Base-by-base conservation (phyloP, 495 filamentous ascomycete genomes). In the Astrocystis sublimbata region DNA sequence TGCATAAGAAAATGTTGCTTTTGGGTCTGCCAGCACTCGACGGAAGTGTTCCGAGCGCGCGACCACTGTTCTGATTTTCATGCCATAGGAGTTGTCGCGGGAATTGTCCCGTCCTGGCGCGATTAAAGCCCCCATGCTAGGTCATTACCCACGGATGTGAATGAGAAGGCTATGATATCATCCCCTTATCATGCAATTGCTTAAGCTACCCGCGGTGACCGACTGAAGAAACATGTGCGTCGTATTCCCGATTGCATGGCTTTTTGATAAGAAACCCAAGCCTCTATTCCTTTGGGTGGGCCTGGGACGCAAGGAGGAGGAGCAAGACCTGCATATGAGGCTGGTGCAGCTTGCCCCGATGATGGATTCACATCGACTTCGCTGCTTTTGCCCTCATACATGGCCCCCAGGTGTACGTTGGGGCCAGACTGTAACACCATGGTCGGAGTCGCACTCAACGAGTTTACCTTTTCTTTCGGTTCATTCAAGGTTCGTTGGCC, bases 231-330 rank as follows among this genome's bases (percentile, higher is more conserved):
- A 3, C 24, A 45, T n/a, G 53, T 63, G 13, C 58, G 50, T 55
- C 42, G 21, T 12, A 66, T 59, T 15, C 51, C 52, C 7, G 57
- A 54, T 43, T 72, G 54, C 70, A 72, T 72, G 2, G 70, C 65
- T 28, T 28, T 65, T 42, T 70, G 63, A 23, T 43, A 50, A 43
- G 58, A 61, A 36, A 56, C 58, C 70, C 70, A 72, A 13, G 63
- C 13, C 13, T 45, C 24, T 7, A 36, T 40, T 0, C 61, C 62
- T 26, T 54, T 58, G 5, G 43, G 35, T 41, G 31, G 24, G 7
- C 36, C 40, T 28, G 15, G 21, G 31, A 53, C 21, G 62, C 23
- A 56, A 50, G 33, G 63, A 66, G 21, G 58, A 47, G 15, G 58
- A 54, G n/a, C n/a, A n/a, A n/a, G 50, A 35, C 30, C 31, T n/a